Evolutionary conservation across 2,329 filamentous ascomycete species (phyloP), one percentile per base, ranked within the genome.

Genomic region (Metarhizium anisopliae): DNA sequence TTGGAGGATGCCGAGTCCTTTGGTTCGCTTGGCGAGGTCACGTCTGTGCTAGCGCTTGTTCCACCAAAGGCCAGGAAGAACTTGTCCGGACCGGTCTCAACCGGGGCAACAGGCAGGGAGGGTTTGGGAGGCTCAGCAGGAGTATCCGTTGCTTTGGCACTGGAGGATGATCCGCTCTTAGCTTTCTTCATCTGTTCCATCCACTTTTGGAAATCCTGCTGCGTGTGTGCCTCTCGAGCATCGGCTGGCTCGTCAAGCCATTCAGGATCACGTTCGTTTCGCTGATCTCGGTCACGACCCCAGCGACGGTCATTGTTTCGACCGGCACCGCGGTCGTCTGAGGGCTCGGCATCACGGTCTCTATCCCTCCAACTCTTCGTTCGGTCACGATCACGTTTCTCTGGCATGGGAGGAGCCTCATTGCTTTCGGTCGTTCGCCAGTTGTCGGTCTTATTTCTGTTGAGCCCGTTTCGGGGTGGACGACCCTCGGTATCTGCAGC

Each of bases 181-280:
- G 82, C 80, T 43, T 84, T 85, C 70, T 89, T 93, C 90, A 95
- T 95, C 60, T 80, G 81, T 63, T 95, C 90, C 79, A 96, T 96
- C 84, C 93, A 96, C 62, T 89, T 89, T 72, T 95, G 87, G 70
- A 96, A 95, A 62, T 96, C 92, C 66, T 95, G 91, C 64, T 90
- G 86, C 1, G 91, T 96, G 63, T 90, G 88, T 5, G 79, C 81
- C 63, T 87, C 83, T 40, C 81, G 75, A 63, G 86, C 83, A 53
- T 89, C 86, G 57, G 87, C 85, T 25, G 79, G 79, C 57, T 86
- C 81, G 66, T 95, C 90, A 70, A 96, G 79, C 93, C 92, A 96
- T 70, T 96, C 92, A 5, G 93, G 92, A 52, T 95, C 90, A 60
- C 89, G 85, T 67, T 95, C 90, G 60, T 80, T 73, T 56, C 81